Base-by-base conservation (phyloP, 2,329 filamentous ascomycete genomes). In the Drechslerella coelobrocha region DNA sequence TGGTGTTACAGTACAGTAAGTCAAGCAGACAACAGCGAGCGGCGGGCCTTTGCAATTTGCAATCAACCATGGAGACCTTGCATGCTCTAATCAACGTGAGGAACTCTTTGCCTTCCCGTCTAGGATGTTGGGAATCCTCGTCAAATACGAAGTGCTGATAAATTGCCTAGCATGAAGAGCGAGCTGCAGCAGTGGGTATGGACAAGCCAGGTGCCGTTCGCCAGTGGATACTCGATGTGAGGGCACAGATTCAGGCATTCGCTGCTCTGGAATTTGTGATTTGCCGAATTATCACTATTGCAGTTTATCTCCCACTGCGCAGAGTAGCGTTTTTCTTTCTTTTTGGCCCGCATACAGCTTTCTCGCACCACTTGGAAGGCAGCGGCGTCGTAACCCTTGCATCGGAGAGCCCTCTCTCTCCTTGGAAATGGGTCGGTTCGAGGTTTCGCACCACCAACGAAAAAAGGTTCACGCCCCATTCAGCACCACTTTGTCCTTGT, bases 21-120 rank as follows among this genome's bases (percentile, higher is more conserved):
- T 17, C 41, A 21, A 45, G 19, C 14, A n/a, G 5, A 14, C 9
- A 17, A 17, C 41, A 7, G 41, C 9, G n/a, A 45, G 41, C 41
- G 21, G 41, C 19, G 41, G 23, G 29, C 52, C 55, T 53, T 37
- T 45, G 41, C 41, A 45, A 47, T 61, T 53, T 52, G 31, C 56
- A 68, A 54, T 59, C 61, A 24, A 23, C 45, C 37, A 21, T 45
- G 41, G 47, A 52, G 54, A 54, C 56, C 63, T 68, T 63, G 57
- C 56, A 60, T 52, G 37, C 26, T 34, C 27, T 41, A 52, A 68
- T 52, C 48, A 54, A 61, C 39, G 24, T 60, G 56, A 68, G 63
- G 63, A 68, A 68, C 63, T 68, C 63, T 68, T 68, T 68, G 63
- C 63, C 56, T 68, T 61, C 63, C 56, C 50, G n/a, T 68, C 63